Conservation (phyloP, 2,329 filamentous ascomycete genomes). For the Diaporthe citrichinensis region DNA sequence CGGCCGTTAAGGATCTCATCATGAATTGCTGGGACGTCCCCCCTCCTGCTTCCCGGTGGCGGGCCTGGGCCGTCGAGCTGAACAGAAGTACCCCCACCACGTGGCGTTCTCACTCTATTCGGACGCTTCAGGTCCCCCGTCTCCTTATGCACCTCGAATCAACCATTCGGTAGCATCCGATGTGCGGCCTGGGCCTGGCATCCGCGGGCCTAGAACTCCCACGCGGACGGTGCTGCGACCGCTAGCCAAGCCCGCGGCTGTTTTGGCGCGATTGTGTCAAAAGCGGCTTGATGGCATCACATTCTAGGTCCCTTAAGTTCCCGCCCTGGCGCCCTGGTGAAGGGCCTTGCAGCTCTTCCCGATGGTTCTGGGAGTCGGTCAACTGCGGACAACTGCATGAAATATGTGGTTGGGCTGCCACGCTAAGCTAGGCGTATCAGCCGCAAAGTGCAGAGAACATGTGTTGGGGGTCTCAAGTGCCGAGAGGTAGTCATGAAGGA, state of each 20-base stretch:
- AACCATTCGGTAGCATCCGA: neutral
- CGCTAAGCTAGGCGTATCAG: neutral
- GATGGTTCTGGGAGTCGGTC: neutral
- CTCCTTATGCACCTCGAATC: neutral
- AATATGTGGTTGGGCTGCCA: neutral
- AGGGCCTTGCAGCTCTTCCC: neutral
- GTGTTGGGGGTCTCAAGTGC: neutral
- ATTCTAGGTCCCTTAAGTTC: neutral
- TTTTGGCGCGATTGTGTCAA: constrained; percentile 27
- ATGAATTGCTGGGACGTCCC: too few species aligned
- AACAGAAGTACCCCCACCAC: neutral
- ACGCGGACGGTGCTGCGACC: neutral
- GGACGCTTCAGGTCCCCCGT: neutral
- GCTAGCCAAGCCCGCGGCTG: constrained; percentile 16
- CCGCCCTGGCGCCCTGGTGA: neutral
- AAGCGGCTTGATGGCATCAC: constrained; percentile 29
- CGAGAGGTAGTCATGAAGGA: neutral
- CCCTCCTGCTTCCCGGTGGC: neutral
- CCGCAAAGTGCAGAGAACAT: neutral
- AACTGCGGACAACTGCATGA: neutral
- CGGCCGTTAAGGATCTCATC: neutral
- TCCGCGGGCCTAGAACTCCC: neutral
- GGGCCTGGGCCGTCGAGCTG: neutral
- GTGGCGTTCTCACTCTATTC: neutral
- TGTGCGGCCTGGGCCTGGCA: neutral